Percentiles rank a stretch among this genome's conserved stretches.
phyloP scores from a whole-genome alignment of 306 rosid genomes.

The Begonia loranthoides region DNA sequence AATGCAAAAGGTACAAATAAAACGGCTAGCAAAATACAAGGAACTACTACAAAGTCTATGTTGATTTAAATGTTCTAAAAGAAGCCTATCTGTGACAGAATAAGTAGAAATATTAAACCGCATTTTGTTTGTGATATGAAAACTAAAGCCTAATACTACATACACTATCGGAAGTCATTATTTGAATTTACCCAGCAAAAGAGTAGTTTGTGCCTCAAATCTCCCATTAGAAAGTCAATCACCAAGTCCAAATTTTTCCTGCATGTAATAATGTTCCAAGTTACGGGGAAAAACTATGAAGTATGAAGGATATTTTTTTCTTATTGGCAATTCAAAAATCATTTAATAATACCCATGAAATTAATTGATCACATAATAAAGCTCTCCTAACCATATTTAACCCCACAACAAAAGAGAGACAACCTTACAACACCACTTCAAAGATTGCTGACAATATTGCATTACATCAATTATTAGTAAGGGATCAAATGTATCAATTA shows the following conservation, averaged over 20 bases:
- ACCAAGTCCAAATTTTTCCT: slow-evolving; percentile 47
- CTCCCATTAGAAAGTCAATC: slow-evolving; percentile 37
- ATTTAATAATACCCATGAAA: no score
- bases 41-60: no score
- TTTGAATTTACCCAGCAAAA: slow-evolving; percentile 69
- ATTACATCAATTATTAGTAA: slow-evolving; percentile 5
- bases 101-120: no score
- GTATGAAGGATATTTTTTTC: background rate
- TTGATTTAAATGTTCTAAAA: no score
- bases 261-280: slow-evolving; percentile 9
- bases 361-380: no score
- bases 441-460: background rate
- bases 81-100: no score
- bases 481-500: slow-evolving; percentile 25
- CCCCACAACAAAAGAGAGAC: background rate
- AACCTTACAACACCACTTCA: background rate
- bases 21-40: no score
- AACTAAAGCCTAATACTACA: background rate
- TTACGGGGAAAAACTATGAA: background rate
- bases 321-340: background rate
- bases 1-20: no score
- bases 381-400: no score
- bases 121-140: slow-evolving; percentile 1
- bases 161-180: background rate
- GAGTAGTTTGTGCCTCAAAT: slow-evolving; percentile 39